Base-by-base conservation (phyloP, 148 eudicot species). In the Camellia lanceoleosa region DNA sequence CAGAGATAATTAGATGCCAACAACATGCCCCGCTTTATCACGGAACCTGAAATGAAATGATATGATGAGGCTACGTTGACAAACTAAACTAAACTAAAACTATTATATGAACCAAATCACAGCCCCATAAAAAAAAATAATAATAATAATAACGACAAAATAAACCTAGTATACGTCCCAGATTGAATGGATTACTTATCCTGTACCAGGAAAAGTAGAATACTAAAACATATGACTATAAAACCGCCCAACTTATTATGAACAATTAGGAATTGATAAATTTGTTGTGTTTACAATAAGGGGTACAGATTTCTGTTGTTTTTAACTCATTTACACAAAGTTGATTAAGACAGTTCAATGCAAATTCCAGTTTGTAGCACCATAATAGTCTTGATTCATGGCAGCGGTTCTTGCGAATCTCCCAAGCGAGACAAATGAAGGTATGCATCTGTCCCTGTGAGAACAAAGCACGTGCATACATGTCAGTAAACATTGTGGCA, bases 361-460 rank as follows among this genome's bases (percentile, higher is more conserved):
- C 68, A 74, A 12, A 23, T 44, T 52, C 13, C 38, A 51, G 66
- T 43, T 44, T 12, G 52, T 74, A 18, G 20, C 38, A 30, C 38
- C 42, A 71, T 75, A 12, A 59, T 14, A 49, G 58, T 13, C 74
- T 56, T 64, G 15, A 30, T 52, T 85, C 80, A 91, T 3, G 97
- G 92, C 74, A 95, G 87, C 44, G 98, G 96, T 87, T 95, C 98
- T 85, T 93, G 97, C 20, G 97, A 95, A 86, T 89, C 98, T 65
- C 94, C 98, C 89, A 95, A 83, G 47, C 98, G 92, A 65, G 94
- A 95, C 79, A 95, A 79, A 80, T 95, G 98, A 78, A 95, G 98
- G 80, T 93, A 95, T 9, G 98, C 98, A 81, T 93, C 99, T 64
- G 99, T 96, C 68, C 97, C 98, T 92, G 92, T 81, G 83, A 62